Evolutionary conservation across 768 basidiomycete species (phyloP), one percentile per base, ranked within the genome.

Genomic region (Phaeotremella fagi): DNA sequence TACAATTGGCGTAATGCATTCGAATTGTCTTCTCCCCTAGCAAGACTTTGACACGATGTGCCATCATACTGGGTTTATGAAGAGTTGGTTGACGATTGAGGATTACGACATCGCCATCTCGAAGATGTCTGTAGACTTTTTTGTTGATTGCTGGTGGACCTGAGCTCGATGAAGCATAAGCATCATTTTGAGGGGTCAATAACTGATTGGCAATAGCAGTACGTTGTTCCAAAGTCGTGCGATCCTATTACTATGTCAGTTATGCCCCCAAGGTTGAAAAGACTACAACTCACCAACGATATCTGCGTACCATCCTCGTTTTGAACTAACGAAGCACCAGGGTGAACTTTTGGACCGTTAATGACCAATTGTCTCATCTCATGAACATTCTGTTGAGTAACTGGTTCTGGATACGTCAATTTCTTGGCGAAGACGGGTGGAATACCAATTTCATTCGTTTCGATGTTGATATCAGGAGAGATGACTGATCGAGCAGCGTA

Each of bases 51-150:
- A 94, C 94, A 63, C 83, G 86, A 73, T 99, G 95, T 6, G 85
- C 86, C 95, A 99, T 99, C 94, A 99, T 99, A 79, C 88, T 90
- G 20, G 95, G 94, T 71, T 99, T 99, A 74, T 99, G 95, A 48
- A 99, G 80, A 1, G 95, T 98, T 5, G 95, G 95, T 78, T 99
- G 95, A 47, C 95, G 87, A 71, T 99, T 99, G 33, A 99, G 79
- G 62, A 99, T 88, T 52, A 99, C 77, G 50, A 94, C 86, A 71
- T 99, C 95, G 2, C 95, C 95, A 73, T 98, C 90, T 36, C 82
- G 82, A 4, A 99, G 78, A 76, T 98, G 95, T 31, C 95, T 81
- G 74, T 90, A 92, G 25, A 99, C 95, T 75, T 99, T 99, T 79
- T 98, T 97, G 76, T 95, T 95, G 24, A 86, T 81, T 1, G 91